Percentiles rank a stretch among this genome's conserved stretches.
Conservation (phyloP, 2,329 filamentous ascomycete genomes). For the Pseudocercospora vitis region DNA sequence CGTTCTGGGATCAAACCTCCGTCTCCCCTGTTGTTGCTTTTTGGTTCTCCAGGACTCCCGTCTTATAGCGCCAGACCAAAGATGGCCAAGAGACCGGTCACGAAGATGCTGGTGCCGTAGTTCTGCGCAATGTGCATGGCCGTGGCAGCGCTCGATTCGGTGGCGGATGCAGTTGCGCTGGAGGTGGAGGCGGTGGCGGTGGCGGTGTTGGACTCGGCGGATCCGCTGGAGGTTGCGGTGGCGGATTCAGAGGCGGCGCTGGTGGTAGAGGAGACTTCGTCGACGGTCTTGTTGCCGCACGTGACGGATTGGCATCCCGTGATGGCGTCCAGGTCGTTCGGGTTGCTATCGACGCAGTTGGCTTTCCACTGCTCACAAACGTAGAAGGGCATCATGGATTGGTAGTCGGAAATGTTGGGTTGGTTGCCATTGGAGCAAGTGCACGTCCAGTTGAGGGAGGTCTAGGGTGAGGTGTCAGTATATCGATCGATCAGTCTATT, state of each 20-base stretch:
- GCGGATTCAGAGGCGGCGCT: slow-evolving; percentile 36
- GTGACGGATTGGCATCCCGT: slow-evolving; percentile 49
- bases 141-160: slow-evolving; percentile 46
- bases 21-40: background rate
- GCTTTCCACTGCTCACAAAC: slow-evolving; percentile 57
- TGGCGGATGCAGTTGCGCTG: slow-evolving; percentile 27
- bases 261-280: slow-evolving; percentile 35
- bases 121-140: slow-evolving; percentile 48
- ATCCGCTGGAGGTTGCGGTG: slow-evolving; percentile 31
- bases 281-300: slow-evolving; percentile 56
- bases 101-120: slow-evolving; percentile 51
- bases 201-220: slow-evolving; percentile 28
- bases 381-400: slow-evolving; percentile 60
- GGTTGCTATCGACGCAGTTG: slow-evolving; percentile 43
- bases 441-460: slow-evolving; percentile 58
- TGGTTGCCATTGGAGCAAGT: slow-evolving; percentile 56
- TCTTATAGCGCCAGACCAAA: slow-evolving; percentile 59
- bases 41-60: background rate
- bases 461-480: slow-evolving; percentile 15
- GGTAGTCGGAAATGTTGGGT: slow-evolving; percentile 58
- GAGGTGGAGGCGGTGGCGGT: slow-evolving; percentile 35
- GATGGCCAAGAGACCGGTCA: slow-evolving; percentile 55
- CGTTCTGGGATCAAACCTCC: slow-evolving; percentile 1
- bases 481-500: background rate
- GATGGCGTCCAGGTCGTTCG: slow-evolving; percentile 41